A percentile compares a stretch with the other conserved stretches of the same genome.
Conservation (phyloP, 2,329 filamentous ascomycete genomes). For the Biscogniauxia sp. region DNA sequence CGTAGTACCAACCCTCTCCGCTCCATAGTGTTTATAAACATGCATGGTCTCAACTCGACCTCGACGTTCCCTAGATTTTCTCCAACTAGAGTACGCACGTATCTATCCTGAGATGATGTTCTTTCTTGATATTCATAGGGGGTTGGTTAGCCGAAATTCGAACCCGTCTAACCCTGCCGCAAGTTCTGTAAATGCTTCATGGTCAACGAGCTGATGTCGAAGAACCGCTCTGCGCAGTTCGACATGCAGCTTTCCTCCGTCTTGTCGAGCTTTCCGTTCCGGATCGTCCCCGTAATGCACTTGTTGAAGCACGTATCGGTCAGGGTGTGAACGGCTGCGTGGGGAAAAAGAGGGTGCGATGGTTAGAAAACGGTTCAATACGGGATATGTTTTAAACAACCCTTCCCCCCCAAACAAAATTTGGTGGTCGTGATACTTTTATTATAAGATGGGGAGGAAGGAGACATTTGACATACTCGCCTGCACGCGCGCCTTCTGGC, state of each 20-base stretch:
- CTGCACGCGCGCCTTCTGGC: constrained; percentile 72
- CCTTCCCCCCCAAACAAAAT: too few relatives aligned
- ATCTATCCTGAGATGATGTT: not conserved
- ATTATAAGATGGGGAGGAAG: constrained; percentile 35
- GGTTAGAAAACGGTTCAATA: not conserved
- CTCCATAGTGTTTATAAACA: not conserved
- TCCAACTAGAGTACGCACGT: not conserved
- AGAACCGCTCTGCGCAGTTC: constrained; percentile 92
- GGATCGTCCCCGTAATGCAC: constrained; percentile 76
- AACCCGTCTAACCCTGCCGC: constrained; percentile 33
- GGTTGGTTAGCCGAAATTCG: not conserved
- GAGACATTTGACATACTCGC: constrained; percentile 50
- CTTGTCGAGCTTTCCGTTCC: constrained; percentile 68
- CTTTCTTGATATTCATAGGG: not conserved
- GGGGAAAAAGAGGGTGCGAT: not conserved
- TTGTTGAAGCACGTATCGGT: constrained; percentile 90
- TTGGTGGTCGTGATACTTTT: too few relatives aligned
- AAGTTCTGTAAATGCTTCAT: constrained; percentile 75
- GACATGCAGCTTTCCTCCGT: constrained; percentile 79
- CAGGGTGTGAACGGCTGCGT: constrained; percentile 51
- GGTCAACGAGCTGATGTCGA: constrained; percentile 85
- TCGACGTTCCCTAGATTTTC: not conserved
- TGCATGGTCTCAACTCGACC: constrained; percentile 2
- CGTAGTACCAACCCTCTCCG: not conserved
- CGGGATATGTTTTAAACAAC: too few relatives aligned